Evolutionary conservation across 2,329 filamentous ascomycete species (phyloP).

Genomic region (Clonostachys rosea): DNA sequence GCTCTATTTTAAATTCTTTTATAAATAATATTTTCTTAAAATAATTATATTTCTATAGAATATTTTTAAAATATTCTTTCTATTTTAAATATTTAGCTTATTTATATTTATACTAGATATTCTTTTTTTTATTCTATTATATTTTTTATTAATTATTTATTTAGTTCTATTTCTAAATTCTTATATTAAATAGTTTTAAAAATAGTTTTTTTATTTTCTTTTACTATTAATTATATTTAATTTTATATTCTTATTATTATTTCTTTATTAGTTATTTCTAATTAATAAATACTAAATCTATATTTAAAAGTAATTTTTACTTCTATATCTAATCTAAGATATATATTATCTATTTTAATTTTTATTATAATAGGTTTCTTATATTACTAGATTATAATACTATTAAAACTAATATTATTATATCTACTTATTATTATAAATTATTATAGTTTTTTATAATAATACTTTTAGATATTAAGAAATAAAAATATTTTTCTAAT

Average conservation of each 20-base stretch:
- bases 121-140: neutral
- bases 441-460: no score
- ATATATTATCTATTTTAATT: no score
- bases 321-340: no score
- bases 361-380: no score
- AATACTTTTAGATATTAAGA: no score
- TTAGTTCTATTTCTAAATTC: neutral
- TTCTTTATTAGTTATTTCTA: neutral
- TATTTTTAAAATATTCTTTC: neutral
- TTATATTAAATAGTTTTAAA: neutral
- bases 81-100: neutral
- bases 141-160: neutral
- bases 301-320: neutral
- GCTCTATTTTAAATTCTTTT: neutral
- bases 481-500: no score
- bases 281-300: neutral
- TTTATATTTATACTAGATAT: neutral
- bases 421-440: no score
- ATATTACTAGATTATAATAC: no score
- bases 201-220: neutral
- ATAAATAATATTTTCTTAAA: constrained; percentile 4
- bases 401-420: no score
- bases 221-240: neutral
- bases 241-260: neutral
- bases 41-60: constrained; percentile 1